Evolutionary conservation across 495 filamentous ascomycete species (phyloP).

Genomic region (Jackrogersella minutella): DNA sequence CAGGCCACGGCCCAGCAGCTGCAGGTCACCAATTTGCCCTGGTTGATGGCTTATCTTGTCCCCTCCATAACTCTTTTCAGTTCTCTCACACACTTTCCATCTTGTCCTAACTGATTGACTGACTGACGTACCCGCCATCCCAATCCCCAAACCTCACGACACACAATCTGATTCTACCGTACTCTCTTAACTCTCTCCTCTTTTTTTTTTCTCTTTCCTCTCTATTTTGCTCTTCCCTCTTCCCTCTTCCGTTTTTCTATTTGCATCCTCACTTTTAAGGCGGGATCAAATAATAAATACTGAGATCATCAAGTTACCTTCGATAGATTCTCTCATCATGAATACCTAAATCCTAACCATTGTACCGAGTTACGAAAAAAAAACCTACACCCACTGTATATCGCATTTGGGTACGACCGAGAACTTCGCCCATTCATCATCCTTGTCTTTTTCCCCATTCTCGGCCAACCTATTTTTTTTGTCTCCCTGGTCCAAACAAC

Average conservation of each 20-base stretch:
- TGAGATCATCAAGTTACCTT: neutral
- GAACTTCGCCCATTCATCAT: conserved; percentile 36
- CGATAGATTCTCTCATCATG: conserved; percentile 21
- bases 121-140: conserved; percentile 40
- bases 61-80: conserved; percentile 31
- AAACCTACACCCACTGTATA: conserved; percentile 30
- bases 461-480: conserved; percentile 36
- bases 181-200: neutral
- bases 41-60: conserved; percentile 17
- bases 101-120: conserved; percentile 30
- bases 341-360: conserved; percentile 35
- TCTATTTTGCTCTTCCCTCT: neutral
- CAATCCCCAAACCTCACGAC: conserved; percentile 39
- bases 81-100: conserved; percentile 30
- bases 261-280: neutral
- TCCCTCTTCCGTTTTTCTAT: neutral
- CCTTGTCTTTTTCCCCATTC: conserved; percentile 37
- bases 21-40: conserved; percentile 5
- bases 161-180: conserved; percentile 22
- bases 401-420: conserved; percentile 43
- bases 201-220: neutral
- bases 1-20: neutral
- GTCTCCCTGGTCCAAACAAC: conserved; percentile 27
- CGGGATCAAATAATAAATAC: neutral
- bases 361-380: conserved; percentile 1